A percentile compares a stretch with the other conserved stretches of the same genome.
These are phyloP conservation scores for Triticum dicoccoides DNA, from an alignment of 176 grass and related monocot species.

Conservation along the genomic window DNA sequence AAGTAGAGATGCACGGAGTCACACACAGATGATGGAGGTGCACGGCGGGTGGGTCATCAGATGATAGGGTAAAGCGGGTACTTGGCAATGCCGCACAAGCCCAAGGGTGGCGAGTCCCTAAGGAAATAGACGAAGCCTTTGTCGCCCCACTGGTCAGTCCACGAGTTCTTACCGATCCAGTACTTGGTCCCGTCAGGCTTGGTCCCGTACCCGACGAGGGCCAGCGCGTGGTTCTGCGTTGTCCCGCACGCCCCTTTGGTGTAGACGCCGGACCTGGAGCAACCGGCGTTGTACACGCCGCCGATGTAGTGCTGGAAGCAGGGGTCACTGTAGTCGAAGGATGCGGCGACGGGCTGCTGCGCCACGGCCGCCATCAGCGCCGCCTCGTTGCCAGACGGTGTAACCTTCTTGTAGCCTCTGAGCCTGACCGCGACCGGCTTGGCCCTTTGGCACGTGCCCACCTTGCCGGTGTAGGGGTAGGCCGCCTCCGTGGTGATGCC, in stretches of 20 bases:
- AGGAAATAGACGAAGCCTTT: background rate
- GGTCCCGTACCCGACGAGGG: background rate
- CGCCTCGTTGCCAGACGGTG: background rate
- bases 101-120: background rate
- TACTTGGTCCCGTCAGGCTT: background rate
- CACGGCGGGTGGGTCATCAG: background rate
- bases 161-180: background rate
- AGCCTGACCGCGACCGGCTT: background rate
- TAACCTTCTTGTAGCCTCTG: background rate
- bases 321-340: constrained; percentile 5
- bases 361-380: background rate
- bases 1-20: background rate
- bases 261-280: background rate
- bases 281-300: background rate
- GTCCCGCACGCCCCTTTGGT: background rate
- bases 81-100: background rate
- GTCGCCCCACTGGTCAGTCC: background rate
- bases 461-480: background rate
- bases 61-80: background rate
- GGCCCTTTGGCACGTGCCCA: background rate
- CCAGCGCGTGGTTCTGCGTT: background rate
- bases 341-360: background rate
- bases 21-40: no score
- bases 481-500: background rate
- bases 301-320: background rate